phyloP scores from a whole-genome alignment of 441 rosid species.

The Adansonia gregorii region DNA sequence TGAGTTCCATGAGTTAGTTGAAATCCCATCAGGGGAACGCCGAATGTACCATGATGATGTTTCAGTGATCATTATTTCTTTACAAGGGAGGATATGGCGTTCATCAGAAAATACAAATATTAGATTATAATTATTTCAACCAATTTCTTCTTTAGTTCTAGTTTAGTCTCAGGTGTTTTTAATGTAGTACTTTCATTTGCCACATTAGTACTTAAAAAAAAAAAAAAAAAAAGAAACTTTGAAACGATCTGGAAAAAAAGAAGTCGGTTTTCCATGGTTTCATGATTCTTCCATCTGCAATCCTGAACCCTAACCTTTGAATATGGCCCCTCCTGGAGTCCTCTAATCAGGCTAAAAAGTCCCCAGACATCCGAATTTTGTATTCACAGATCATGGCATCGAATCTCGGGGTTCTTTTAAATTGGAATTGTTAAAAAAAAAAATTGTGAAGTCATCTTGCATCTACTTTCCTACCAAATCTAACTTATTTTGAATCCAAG shows the following conservation, averaged over 20 bases:
- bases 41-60: constrained; percentile 77
- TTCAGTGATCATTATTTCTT: constrained; percentile 64
- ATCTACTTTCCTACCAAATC: constrained; percentile 29
- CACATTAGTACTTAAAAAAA: not conserved
- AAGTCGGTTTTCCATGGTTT: not conserved
- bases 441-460: constrained; percentile 16
- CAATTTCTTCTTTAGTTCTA: not conserved
- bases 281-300: not conserved
- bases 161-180: not conserved
- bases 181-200: not conserved
- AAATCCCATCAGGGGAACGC: constrained; percentile 75
- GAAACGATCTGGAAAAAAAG: not conserved
- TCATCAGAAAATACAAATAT: constrained; percentile 52
- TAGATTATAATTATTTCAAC: not conserved
- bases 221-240: no score
- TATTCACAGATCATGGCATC: not conserved
- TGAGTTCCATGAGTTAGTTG: constrained; percentile 67
- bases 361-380: not conserved
- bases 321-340: not conserved
- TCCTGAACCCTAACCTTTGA: not conserved
- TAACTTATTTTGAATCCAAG: not conserved
- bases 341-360: not conserved
- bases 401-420: not conserved
- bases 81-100: constrained; percentile 74
- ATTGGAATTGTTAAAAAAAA: not conserved